A percentile compares a stretch with the other conserved stretches of the same genome.
Conservation (phyloP, 1,284 basidiomycete genomes). For the Inonotus hispidus region DNA sequence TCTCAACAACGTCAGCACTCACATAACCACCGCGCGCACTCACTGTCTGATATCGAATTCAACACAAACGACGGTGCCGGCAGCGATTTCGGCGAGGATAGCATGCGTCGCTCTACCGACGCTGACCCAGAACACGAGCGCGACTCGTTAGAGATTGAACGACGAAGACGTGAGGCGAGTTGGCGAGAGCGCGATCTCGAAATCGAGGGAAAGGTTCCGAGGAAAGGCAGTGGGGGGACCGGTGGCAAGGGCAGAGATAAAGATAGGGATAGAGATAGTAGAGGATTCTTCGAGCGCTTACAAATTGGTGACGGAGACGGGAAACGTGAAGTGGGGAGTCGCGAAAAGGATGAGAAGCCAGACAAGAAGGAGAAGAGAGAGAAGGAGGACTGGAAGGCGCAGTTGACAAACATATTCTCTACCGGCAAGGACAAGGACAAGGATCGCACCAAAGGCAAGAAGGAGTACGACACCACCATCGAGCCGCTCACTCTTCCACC, state of each 20-base stretch:
- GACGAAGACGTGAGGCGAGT: not conserved
- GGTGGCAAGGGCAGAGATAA: not conserved
- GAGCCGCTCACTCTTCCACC: not conserved
- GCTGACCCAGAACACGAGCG: not conserved
- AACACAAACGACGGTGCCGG: not conserved
- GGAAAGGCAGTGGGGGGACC: not conserved
- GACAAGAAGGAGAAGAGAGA: constrained; percentile 38
- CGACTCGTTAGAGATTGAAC: constrained; percentile 6
- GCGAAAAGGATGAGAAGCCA: constrained; percentile 26
- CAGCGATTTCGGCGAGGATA: not conserved
- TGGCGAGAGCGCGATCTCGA: constrained; percentile 15
- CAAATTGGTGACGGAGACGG: constrained; percentile 6
- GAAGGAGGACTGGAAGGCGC: constrained; percentile 21
- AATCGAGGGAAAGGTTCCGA: not conserved
- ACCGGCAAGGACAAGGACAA: constrained; percentile 31
- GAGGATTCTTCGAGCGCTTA: constrained; percentile 5
- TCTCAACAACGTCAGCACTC: not conserved
- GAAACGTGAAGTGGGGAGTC: not conserved
- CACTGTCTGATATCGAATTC: constrained; percentile 8
- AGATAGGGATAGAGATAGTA: constrained; percentile 3
- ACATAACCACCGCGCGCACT: not conserved
- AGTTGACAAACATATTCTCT: constrained; percentile 46
- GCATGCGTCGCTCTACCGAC: not conserved
- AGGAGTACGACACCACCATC: not conserved
- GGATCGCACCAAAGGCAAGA: constrained; percentile 3